These are phyloP conservation scores for Heterobasidion annosum DNA, from an alignment of 1,284 basidiomycete genomes.

Conservation along the genomic window DNA sequence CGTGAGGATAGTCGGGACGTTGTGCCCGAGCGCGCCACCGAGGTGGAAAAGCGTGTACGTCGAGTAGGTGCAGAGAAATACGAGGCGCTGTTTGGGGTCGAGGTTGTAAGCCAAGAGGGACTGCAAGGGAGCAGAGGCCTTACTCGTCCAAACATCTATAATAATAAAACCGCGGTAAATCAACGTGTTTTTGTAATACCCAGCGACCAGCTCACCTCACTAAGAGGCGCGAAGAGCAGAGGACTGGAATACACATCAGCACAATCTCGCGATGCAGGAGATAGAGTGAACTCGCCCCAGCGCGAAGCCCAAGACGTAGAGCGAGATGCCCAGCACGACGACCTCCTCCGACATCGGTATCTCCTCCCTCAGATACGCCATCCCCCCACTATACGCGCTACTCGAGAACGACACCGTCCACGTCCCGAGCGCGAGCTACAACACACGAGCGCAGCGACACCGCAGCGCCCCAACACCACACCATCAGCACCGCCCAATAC, in stretches of 20 bases:
- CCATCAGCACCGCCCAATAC: background rate
- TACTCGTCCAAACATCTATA: slow-evolving; percentile 42
- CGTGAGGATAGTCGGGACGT: slow-evolving; percentile 49
- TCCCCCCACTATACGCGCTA: slow-evolving; percentile 49
- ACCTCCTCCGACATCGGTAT: slow-evolving; percentile 43
- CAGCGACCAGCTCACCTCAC: slow-evolving; percentile 34
- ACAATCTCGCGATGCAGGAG: background rate
- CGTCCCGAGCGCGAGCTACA: slow-evolving; percentile 36
- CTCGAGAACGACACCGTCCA: slow-evolving; percentile 58
- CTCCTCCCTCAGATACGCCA: slow-evolving; percentile 35
- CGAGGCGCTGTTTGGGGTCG: slow-evolving; percentile 26
- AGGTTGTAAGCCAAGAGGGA: background rate
- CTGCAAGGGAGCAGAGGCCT: slow-evolving; percentile 13
- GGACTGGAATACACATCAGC: slow-evolving; percentile 25
- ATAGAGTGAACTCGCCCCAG: slow-evolving; percentile 19
- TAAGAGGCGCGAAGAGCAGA: slow-evolving; percentile 54
- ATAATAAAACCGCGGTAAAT: background rate
- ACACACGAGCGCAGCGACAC: background rate
- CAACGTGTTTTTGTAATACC: background rate
- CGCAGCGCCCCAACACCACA: background rate
- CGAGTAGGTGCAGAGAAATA: slow-evolving; percentile 49
- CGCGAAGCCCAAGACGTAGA: slow-evolving; percentile 45
- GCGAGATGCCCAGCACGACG: slow-evolving; percentile 50
- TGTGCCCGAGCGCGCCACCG: slow-evolving; percentile 51
- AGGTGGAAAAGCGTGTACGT: slow-evolving; percentile 57